Evolutionary conservation across 2,329 filamentous ascomycete genomes (phyloP), one percentile per base, ranked within the genome.

Genomic region (Ophiostoma tasmaniense): DNA sequence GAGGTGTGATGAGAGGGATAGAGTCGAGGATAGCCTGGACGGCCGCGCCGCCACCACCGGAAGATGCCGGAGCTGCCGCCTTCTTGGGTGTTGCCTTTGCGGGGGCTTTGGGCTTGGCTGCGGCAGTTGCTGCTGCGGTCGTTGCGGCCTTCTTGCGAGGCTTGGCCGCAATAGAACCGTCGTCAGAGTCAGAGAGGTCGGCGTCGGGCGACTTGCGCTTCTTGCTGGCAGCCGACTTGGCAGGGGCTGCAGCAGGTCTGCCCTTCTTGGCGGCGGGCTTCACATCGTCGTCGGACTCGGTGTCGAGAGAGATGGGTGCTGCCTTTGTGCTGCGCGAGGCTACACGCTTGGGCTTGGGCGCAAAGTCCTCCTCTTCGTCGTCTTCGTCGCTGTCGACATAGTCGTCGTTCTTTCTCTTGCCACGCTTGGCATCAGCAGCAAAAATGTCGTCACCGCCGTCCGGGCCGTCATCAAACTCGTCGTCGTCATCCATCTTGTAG

Each of bases 1-100:
- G 95, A 28, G 95, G 84, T 70, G 89, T 84, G 59, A 99, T 87
- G 0, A 87, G 91, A 5, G 92, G 91, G 70, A 99, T 94, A 73
- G 88, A 92, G 76, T 96, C 89, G 39, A 98, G 85, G 64, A 99
- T 97, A 66, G 89, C 87, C 77, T 96, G 88, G 25, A 96, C 87
- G 28, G 86, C 84, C 20, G 89, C 84, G 75, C 85, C 79, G 7
- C 83, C 82, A 2, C 87, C 85, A 2, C 85, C 82, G 5, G 69
- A 33, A n/a, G 42, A 45, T 17, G 42, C 42, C 14, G 39, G 25
- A 3, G 70, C 55, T n/a, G 66, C n/a, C 1, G 65, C 42, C 28
- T 69, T 71, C 30, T 67, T 69, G 25, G 70, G 69, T 10, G 69
- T 70, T 2, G 66, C 30, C 11, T 68, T 39, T 8, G 85, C 80